These are phyloP conservation scores for Sambucus nigra DNA, from an alignment of 129 eudicot genomes.

Conservation along the genomic window DNA sequence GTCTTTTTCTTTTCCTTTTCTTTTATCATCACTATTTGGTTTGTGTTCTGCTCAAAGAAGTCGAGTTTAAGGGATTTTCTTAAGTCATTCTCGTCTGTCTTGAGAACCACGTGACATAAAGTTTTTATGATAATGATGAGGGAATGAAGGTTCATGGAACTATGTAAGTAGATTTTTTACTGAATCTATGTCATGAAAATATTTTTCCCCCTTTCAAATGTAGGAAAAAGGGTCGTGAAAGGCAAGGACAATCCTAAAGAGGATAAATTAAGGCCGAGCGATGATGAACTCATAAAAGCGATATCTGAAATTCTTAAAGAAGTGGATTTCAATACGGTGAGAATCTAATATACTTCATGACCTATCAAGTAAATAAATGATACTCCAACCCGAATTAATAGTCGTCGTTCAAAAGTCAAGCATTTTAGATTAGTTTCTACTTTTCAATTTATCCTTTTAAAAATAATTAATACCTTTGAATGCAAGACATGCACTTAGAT, in stretches of 20 bases:
- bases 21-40: not conserved
- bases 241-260: conserved; percentile 57
- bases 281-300: conserved; percentile 62
- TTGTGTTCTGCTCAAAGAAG: not conserved
- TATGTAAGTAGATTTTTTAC: not conserved
- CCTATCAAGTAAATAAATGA: not conserved
- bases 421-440: too few relatives aligned
- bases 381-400: not conserved
- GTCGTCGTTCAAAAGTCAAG: too few relatives aligned
- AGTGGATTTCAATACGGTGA: conserved; percentile 97
- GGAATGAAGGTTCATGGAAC: not conserved
- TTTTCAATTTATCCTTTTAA: too few relatives aligned
- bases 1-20: conserved; percentile 1
- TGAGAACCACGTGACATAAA: not conserved
- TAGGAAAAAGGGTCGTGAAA: conserved; percentile 62
- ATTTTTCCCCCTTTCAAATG: conserved; percentile 6
- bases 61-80: not conserved
- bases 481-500: too few relatives aligned
- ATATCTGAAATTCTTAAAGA: conserved; percentile 81
- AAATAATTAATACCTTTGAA: too few relatives aligned
- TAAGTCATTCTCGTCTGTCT: conserved; percentile 6
- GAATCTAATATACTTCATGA: conserved; percentile 9
- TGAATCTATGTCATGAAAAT: conserved; percentile 1
- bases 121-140: not conserved
- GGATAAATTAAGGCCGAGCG: conserved; percentile 49